A percentile compares a stretch with the other conserved stretches of the same genome.
Conservation (phyloP, 1,284 basidiomycete genomes). For the Schizophyllum commune region DNA sequence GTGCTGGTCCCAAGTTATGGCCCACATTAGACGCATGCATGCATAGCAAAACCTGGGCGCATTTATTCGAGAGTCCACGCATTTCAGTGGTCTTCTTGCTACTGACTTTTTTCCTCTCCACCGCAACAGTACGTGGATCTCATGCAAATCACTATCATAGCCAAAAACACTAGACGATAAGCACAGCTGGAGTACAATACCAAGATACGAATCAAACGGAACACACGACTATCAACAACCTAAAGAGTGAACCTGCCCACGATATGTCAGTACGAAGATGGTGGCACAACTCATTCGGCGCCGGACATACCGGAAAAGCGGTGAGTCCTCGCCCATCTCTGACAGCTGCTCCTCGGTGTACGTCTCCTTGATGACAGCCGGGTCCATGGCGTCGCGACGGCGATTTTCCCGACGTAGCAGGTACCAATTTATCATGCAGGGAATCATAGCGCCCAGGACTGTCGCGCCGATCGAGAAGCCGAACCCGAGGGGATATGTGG, state of each 20-base stretch:
- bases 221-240: not conserved
- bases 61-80: no score
- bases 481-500: slow-evolving; percentile 8
- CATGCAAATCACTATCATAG: no score
- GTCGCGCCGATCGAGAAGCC: slow-evolving; percentile 9
- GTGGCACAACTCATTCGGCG: not conserved
- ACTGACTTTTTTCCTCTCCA: not conserved
- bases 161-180: no score
- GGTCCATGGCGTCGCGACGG: slow-evolving; percentile 1
- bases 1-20: no score
- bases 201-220: not conserved
- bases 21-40: no score
- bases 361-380: not conserved
- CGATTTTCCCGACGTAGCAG: slow-evolving; percentile 3
- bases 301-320: slow-evolving; percentile 2
- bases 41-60: no score
- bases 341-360: slow-evolving; percentile 1
- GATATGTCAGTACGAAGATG: not conserved
- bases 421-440: slow-evolving; percentile 9
- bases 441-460: slow-evolving; percentile 7
- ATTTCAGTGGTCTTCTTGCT: not conserved
- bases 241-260: not conserved
- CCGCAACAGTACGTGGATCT: not conserved
- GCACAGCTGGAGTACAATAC: no score
- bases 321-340: slow-evolving; percentile 3